Conservation (phyloP, 2,329 filamentous ascomycete genomes). For the Aschersonia sp. region DNA sequence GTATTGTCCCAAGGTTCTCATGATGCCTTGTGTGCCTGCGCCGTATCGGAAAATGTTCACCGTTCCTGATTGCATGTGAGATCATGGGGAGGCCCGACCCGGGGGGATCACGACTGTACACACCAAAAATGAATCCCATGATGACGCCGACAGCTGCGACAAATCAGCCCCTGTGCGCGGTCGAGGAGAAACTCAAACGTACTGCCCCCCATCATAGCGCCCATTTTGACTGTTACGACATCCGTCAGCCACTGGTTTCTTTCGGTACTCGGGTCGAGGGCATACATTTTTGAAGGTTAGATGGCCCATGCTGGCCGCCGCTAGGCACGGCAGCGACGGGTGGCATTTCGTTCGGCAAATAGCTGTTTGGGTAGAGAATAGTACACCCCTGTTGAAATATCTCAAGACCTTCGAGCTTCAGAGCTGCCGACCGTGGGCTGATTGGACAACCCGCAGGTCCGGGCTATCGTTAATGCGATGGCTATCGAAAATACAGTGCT, state of each 20-base stretch:
- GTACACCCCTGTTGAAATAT: too few relatives aligned
- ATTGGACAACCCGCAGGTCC: background rate
- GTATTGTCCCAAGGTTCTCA: constrained; percentile 88
- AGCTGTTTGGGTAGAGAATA: too few relatives aligned
- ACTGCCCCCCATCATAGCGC: constrained; percentile 97
- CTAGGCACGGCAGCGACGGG: constrained; percentile 22
- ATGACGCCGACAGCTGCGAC: constrained; percentile 74
- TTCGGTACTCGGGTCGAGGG: constrained; percentile 2
- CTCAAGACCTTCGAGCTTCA: background rate
- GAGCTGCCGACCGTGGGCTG: background rate
- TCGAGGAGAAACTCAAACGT: constrained; percentile 28
- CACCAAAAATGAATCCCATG: constrained; percentile 97
- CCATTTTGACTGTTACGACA: constrained; percentile 55
- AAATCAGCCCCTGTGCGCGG: too few relatives aligned
- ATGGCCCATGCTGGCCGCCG: constrained; percentile 30
- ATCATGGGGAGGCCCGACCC: background rate
- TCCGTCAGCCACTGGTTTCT: background rate
- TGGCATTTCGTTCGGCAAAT: constrained; percentile 16
- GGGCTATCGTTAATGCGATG: background rate
- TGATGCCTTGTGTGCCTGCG: constrained; percentile 82
- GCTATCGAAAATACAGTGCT: background rate
- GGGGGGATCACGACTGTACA: constrained; percentile 8
- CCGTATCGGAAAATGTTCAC: constrained; percentile 94
- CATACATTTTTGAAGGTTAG: constrained; percentile 41
- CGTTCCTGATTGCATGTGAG: constrained; percentile 43